These are phyloP conservation scores for Aspergillus quadricinctus DNA, from an alignment of 2,329 filamentous ascomycete species.

Conservation along the genomic window DNA sequence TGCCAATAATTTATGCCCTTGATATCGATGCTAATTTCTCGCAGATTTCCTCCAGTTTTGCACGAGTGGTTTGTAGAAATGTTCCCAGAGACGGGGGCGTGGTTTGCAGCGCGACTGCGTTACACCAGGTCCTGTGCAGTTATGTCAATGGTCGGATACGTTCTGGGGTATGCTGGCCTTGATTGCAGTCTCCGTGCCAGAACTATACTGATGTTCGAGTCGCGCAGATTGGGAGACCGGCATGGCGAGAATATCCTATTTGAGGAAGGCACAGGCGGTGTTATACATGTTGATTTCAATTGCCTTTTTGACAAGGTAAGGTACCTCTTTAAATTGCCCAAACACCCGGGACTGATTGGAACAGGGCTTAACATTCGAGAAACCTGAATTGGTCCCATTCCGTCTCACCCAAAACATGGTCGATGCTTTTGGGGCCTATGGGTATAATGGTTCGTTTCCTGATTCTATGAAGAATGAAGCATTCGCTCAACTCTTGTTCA, in stretches of 20 bases:
- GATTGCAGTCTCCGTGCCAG: not conserved
- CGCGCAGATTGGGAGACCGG: slow-evolving; percentile 70
- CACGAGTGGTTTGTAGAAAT: slow-evolving; percentile 94
- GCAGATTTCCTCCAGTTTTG: slow-evolving; percentile 74
- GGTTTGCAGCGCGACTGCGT: slow-evolving; percentile 82
- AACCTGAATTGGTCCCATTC: slow-evolving; percentile 92
- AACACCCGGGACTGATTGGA: slow-evolving; percentile 8
- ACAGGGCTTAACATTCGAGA: slow-evolving; percentile 80
- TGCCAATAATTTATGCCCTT: not conserved
- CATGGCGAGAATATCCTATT: slow-evolving; percentile 97
- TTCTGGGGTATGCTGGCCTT: slow-evolving; percentile 57
- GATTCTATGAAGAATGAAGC: not conserved
- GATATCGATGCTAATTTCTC: slow-evolving; percentile 1
- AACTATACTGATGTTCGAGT: slow-evolving; percentile 6
- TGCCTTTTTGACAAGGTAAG: slow-evolving; percentile 87
- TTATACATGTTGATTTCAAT: slow-evolving; percentile 99
- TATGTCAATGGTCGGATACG: slow-evolving; percentile 99
- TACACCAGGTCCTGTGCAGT: slow-evolving; percentile 95
- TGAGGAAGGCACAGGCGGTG: slow-evolving; percentile 86
- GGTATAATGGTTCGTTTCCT: slow-evolving; percentile 63
- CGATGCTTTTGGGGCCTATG: slow-evolving; percentile 91
- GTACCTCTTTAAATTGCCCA: not conserved
- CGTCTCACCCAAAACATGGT: slow-evolving; percentile 98
- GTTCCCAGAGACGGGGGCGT: slow-evolving; percentile 86
- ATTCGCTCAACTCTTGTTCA: slow-evolving; percentile 2